A percentile compares a stretch with the other conserved stretches of the same genome.
Evolutionary conservation across 257 asterid species (phyloP).

Genomic region (Solanum chiquidenum): DNA sequence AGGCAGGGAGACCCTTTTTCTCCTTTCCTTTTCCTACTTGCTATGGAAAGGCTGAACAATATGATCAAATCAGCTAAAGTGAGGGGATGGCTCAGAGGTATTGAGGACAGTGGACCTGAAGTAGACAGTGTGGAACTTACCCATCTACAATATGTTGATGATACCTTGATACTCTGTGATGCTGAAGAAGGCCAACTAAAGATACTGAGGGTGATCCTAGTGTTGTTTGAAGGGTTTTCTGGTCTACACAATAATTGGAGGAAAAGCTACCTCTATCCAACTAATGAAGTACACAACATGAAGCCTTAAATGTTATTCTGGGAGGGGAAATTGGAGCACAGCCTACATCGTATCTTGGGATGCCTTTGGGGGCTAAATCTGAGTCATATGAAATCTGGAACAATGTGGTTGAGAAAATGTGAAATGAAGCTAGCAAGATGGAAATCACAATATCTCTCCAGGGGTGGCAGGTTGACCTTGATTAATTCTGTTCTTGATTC

Average conservation of each 20-base stretch:
- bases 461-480: background rate
- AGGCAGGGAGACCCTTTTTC: background rate
- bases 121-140: background rate
- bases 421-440: background rate
- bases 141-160: background rate
- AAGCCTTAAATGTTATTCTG: background rate
- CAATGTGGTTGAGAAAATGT: background rate
- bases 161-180: background rate
- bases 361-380: background rate
- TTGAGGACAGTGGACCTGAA: background rate
- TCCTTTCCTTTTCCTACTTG: background rate
- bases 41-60: background rate
- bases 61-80: background rate
- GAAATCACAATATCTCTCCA: background rate
- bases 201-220: background rate
- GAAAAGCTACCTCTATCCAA: background rate
- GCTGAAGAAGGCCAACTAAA: background rate
- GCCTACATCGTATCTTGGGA: background rate
- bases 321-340: background rate
- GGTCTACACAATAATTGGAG: background rate
- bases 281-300: background rate
- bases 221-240: background rate
- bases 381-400: background rate
- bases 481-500: background rate
- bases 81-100: background rate